A percentile compares a stretch with the other conserved stretches of the same genome.
Conservation (phyloP, 257 asterid species). For the Scutellaria baicalensis region DNA sequence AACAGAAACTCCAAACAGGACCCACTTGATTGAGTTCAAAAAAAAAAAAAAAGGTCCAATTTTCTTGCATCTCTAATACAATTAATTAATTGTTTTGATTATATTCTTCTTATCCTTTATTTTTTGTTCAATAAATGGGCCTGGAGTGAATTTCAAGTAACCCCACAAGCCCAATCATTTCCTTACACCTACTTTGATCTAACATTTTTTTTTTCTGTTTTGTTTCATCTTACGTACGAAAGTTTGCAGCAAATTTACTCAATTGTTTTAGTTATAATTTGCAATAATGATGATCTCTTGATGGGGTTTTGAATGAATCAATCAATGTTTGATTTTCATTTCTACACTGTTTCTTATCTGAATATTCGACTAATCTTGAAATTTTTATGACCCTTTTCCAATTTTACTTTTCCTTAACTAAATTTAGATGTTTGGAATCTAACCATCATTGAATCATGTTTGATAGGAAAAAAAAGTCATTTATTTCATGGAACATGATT, state of each 20-base stretch:
- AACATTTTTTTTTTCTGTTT: not conserved
- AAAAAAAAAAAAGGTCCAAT: not conserved
- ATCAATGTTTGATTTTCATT: not conserved
- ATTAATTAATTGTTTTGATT: not conserved
- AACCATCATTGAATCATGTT: too few relatives aligned
- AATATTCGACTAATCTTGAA: too few relatives aligned
- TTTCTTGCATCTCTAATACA: not conserved
- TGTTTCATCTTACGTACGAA: constrained; percentile 13
- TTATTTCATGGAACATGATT: too few relatives aligned
- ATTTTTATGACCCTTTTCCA: too few relatives aligned
- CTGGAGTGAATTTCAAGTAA: constrained; percentile 25
- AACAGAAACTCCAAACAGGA: not conserved
- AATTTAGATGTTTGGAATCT: too few relatives aligned
- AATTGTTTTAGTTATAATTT: not conserved
- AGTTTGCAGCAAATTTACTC: not conserved
- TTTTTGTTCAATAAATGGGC: not conserved
- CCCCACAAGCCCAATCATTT: constrained; percentile 23
- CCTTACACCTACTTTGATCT: constrained; percentile 16
- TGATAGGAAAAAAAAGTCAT: too few relatives aligned
- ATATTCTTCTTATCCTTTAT: not conserved
- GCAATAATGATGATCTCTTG: constrained; percentile 8
- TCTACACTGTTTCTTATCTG: too few relatives aligned
- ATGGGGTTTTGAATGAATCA: not conserved
- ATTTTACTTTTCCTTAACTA: too few relatives aligned
- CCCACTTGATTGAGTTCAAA: not conserved